Evolutionary conservation across 306 rosid species (phyloP).

Genomic region (Trifolium fragiferum): DNA sequence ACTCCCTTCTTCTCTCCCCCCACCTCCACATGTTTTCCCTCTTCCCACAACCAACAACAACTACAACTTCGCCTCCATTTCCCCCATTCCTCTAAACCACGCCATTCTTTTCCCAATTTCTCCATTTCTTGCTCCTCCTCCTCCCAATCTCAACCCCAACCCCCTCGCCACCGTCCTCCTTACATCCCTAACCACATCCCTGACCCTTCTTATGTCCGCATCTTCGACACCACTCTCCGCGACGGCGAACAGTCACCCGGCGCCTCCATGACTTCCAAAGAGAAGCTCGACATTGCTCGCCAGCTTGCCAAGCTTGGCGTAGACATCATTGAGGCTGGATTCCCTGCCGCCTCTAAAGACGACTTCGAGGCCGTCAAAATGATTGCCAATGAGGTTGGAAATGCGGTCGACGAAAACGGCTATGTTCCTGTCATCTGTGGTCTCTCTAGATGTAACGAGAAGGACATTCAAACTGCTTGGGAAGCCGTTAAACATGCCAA

Average conservation of each 20-base stretch:
- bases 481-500: slow-evolving; percentile 87
- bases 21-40: slow-evolving; percentile 15
- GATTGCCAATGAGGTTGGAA: slow-evolving; percentile 81
- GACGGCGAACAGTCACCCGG: slow-evolving; percentile 99
- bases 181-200: slow-evolving; percentile 85
- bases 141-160: slow-evolving; percentile 31
- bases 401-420: slow-evolving; percentile 65
- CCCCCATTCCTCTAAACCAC: slow-evolving; percentile 5
- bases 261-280: slow-evolving; percentile 90
- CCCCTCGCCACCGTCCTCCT: slow-evolving; percentile 59
- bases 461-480: slow-evolving; percentile 86
- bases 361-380: slow-evolving; percentile 81
- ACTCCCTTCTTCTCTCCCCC: slow-evolving; percentile 35
- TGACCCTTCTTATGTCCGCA: slow-evolving; percentile 79
- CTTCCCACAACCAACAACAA: neutral
- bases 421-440: slow-evolving; percentile 95
- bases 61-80: slow-evolving; percentile 39
- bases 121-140: slow-evolving; percentile 41
- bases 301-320: slow-evolving; percentile 90
- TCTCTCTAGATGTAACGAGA: slow-evolving; percentile 79
- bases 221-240: slow-evolving; percentile 96
- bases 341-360: slow-evolving; percentile 83
- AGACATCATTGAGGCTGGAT: slow-evolving; percentile 91
- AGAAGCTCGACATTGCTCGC: slow-evolving; percentile 86
- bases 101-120: slow-evolving; percentile 16